Evolutionary conservation across 768 basidiomycete genomes (phyloP), one percentile per base, ranked within the genome.

Genomic region (Mycena latifolia): DNA sequence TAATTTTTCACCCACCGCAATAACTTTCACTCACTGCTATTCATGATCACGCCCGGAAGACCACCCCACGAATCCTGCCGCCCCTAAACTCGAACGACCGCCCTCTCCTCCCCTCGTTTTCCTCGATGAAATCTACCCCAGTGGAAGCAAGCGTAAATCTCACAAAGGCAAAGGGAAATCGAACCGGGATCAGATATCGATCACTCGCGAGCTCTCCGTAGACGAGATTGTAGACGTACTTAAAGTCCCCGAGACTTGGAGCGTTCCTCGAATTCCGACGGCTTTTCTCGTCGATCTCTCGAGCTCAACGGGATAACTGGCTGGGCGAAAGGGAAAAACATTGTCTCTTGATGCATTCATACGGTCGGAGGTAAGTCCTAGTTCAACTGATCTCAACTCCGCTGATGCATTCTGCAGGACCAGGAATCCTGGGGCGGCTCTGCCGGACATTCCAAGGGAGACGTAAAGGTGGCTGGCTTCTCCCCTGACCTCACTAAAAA

Each of bases 371-470:
- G 61, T 55, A 35, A n/a, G n/a, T n/a, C n/a, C n/a, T n/a, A n/a
- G n/a, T n/a, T n/a, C n/a, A n/a, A n/a, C n/a, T n/a, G n/a, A n/a
- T n/a, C n/a, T n/a, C n/a, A n/a, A n/a, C n/a, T n/a, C n/a, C 10
- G 8, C 12, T 31, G 17, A 18, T n/a, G n/a, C n/a, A n/a, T n/a
- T n/a, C n/a, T n/a, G n/a, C n/a, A 66, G 65, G 59, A 66, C 17
- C 58, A 45, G 33, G 65, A 66, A 0, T 61, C 65, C 0, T 66
- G 65, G 65, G 11, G 27, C 3, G 59, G 65, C 2, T 61, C 58
- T 1, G 22, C 8, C 7, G 65, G 59, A 2, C 59, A 61, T 43
- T 3, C 4, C 1, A 35, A n/a, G 2, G 65, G 65, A 5, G 65
- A 66, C 24, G 53, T 25, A 5, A 2, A 31, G 4, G 59, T 52